Percentiles rank a stretch among this genome's conserved stretches.
These are phyloP conservation scores for Albifimbria verrucaria DNA, from an alignment of 2,329 filamentous ascomycete genomes.

Conservation along the genomic window DNA sequence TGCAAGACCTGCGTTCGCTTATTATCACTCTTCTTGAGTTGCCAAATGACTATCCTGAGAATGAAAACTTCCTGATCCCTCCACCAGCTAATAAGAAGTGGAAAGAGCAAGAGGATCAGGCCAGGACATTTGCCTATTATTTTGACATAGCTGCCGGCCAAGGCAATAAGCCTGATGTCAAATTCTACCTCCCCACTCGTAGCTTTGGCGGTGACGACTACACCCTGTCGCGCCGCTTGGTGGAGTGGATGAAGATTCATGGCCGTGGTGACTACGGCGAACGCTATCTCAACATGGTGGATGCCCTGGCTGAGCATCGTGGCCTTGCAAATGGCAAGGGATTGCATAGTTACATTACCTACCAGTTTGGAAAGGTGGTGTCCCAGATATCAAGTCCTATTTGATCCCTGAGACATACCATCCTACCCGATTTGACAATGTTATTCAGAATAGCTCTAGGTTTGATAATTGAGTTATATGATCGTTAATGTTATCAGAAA, in stretches of 20 bases:
- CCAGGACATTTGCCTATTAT: neutral
- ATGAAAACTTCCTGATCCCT: neutral
- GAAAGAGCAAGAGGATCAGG: neutral
- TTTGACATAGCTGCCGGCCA: neutral
- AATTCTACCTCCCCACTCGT: slow-evolving; percentile 4
- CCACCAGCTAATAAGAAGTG: neutral
- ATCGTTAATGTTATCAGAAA: no score
- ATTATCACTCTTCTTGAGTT: neutral
- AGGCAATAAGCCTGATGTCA: neutral
- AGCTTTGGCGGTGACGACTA: slow-evolving; percentile 5
- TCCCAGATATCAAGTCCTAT: slow-evolving; percentile 4
- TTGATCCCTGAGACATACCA: neutral
- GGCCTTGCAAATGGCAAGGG: slow-evolving; percentile 7
- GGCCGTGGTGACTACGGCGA: slow-evolving; percentile 2
- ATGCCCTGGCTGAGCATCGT: slow-evolving; percentile 2
- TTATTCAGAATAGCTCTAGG: no score
- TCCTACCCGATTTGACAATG: neutral
- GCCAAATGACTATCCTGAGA: slow-evolving; percentile 2
- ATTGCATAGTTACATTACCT: slow-evolving; percentile 5
- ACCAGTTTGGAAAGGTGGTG: slow-evolving; percentile 1
- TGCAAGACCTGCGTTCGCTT: slow-evolving; percentile 3
- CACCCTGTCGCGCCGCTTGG: slow-evolving; percentile 1
- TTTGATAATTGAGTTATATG: no score
- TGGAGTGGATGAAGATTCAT: slow-evolving; percentile 1
- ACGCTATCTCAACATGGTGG: slow-evolving; percentile 2